Evolutionary conservation across 2,329 filamentous ascomycete genomes (phyloP), one percentile per base, ranked within the genome.

Genomic region (Bipolaris bicolor): DNA sequence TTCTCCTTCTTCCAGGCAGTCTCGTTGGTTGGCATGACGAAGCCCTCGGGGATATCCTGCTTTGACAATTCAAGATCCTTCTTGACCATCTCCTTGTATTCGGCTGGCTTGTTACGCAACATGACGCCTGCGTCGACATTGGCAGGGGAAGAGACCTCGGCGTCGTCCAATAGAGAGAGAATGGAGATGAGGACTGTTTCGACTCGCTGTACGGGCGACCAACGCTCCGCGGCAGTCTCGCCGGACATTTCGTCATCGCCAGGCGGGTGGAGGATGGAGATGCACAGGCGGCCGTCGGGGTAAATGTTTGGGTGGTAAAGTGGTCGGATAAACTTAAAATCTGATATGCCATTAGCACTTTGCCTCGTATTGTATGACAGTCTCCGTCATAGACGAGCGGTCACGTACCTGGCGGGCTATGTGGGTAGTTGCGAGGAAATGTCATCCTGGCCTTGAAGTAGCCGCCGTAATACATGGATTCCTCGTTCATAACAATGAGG

Each of bases 241-340:
- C 95, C 95, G 0, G 93, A 97, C 82, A 93, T 94, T 66, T 90
- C 86, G 73, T 98, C 94, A 60, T 97, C 92, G 64, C 95, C 95
- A 0, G 95, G 92, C 16, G 87, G 85, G 77, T 99, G 94, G 10
- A 99, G 87, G 70, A 99, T 99, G 44, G 93, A 97, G 75, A 99
- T 98, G 81, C 95, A 98, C 43, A 98, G 85, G 65, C 89, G 89
- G 68, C 94, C 94, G 75, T 97, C 91, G 5, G 87, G 80, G 79
- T 98, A 98, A 71, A 99, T 88, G 76, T 99, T 99, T 3, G 94
- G 94, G 76, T 99, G 94, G 79, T 87, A 92, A 61, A 98, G 88
- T 15, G 90, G 87, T 33, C 84, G 84, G 16, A 87, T 76, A 79
- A 99, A 98, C 63, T 89, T 88, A 82, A 99, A 98, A 54, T 89